A percentile compares a stretch with the other conserved stretches of the same genome.
These are phyloP conservation scores for Thelonectria blattea DNA, from an alignment of 2,329 filamentous ascomycete species.

Conservation along the genomic window DNA sequence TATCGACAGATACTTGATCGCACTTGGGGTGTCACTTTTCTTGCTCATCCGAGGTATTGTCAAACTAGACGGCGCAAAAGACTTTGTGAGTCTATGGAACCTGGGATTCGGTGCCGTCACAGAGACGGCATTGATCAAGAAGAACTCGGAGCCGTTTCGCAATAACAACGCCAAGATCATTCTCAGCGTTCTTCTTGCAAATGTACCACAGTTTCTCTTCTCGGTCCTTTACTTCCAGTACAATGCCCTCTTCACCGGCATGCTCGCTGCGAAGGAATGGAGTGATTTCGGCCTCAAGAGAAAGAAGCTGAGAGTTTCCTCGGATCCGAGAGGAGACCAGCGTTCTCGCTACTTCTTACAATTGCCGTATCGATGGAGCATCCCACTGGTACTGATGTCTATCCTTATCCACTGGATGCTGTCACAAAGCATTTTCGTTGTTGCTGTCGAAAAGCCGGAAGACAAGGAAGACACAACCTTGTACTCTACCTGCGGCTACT, in stretches of 20 bases:
- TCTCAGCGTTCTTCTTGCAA: not conserved
- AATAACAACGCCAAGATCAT: not conserved
- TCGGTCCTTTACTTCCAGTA: conserved; percentile 7
- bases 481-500: conserved; percentile 2
- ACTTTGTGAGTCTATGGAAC: not conserved
- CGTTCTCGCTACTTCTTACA: conserved; percentile 9
- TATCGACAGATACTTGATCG: not conserved
- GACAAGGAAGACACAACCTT: not conserved
- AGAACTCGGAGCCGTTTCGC: not conserved
- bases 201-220: conserved; percentile 4
- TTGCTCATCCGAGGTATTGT: not conserved
- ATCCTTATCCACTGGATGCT: conserved; percentile 4
- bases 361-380: conserved; percentile 4
- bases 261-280: conserved; percentile 7
- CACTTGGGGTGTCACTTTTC: not conserved
- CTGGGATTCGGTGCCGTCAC: conserved; percentile 3
- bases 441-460: not conserved
- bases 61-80: not conserved
- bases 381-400: conserved; percentile 1
- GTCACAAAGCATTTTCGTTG: conserved; percentile 7
- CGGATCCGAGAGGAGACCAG: not conserved
- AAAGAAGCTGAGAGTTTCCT: not conserved
- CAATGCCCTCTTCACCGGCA: conserved; percentile 4
- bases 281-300: not conserved
- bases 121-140: not conserved